phyloP scores from a whole-genome alignment of 495 filamentous ascomycete species.

The Eremomyces bilateralis region DNA sequence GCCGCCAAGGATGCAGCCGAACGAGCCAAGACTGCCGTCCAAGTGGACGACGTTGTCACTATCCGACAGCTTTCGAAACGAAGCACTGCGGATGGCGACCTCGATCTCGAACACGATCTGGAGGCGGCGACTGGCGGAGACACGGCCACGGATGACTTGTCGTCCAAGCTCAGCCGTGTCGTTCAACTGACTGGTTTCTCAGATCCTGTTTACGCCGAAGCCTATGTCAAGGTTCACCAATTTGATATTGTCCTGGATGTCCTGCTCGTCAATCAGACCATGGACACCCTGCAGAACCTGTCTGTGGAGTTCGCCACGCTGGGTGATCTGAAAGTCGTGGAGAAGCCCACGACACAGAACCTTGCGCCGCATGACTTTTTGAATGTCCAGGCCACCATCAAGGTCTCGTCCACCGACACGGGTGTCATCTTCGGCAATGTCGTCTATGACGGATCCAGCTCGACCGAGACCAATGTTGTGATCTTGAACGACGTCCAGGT shows the following conservation, averaged over 20 bases:
- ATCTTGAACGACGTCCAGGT: conserved; percentile 98
- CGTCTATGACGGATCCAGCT: conserved; percentile 88
- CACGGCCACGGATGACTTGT: conserved; percentile 56
- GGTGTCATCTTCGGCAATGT: conserved; percentile 99
- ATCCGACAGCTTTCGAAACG: conserved; percentile 91
- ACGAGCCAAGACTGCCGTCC: conserved; percentile 82
- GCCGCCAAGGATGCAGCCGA: conserved; percentile 74
- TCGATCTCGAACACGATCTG: conserved; percentile 74
- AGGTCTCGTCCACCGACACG: conserved; percentile 94
- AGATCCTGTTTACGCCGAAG: conserved; percentile 93
- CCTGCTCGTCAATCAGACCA: conserved; percentile 91
- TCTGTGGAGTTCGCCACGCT: conserved; percentile 96
- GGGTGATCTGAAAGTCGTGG: conserved; percentile 94
- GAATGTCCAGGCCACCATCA: conserved; percentile 97
- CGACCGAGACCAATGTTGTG: conserved; percentile 89
- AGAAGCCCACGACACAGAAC: conserved; percentile 88
- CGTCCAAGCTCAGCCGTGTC: conserved; percentile 85
- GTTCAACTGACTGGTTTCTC: conserved; percentile 98
- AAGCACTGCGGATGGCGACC: conserved; percentile 58
- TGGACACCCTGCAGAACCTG: conserved; percentile 89
- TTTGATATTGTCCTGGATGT: conserved; percentile 98
- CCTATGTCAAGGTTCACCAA: conserved; percentile 95
- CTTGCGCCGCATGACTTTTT: conserved; percentile 88
- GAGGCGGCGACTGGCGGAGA: conserved; percentile 90
- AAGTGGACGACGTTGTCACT: conserved; percentile 82